These are phyloP conservation scores for Coemansia sp. DNA, from an alignment of 192 early-diverging fungal species.

Conservation along the genomic window DNA sequence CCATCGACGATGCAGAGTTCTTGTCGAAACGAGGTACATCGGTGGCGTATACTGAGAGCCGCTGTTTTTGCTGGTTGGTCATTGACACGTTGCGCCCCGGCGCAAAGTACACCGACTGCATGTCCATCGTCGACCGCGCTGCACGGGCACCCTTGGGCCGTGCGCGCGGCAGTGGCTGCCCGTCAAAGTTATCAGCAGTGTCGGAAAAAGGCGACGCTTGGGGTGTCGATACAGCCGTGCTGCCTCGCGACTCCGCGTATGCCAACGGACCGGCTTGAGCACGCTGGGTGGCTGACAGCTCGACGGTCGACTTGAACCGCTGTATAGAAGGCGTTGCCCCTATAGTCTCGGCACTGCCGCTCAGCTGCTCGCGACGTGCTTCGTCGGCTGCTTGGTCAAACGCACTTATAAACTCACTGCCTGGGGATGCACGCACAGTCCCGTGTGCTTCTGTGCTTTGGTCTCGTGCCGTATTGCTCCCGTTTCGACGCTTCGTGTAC, in stretches of 20 bases:
- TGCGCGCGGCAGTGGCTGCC: constrained; percentile 9
- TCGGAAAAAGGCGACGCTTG: constrained; percentile 18
- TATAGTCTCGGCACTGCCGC: constrained; percentile 11
- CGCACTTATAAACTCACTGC: constrained; percentile 38
- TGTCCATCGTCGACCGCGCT: constrained; percentile 34
- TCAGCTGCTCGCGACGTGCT: constrained; percentile 23
- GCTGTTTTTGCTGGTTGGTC: constrained; percentile 45
- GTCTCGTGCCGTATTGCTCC: constrained; percentile 9
- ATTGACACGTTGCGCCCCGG: constrained; percentile 49
- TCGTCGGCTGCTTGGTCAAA: constrained; percentile 47
- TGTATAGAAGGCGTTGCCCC: not conserved
- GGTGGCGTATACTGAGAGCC: constrained; percentile 24
- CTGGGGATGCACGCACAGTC: constrained; percentile 11
- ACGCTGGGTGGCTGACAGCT: constrained; percentile 31
- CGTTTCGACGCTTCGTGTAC: constrained; percentile 56
- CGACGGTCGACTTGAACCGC: constrained; percentile 38
- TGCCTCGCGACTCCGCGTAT: constrained; percentile 13
- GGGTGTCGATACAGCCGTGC: constrained; percentile 18
- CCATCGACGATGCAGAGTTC: constrained; percentile 44
- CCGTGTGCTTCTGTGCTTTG: not conserved
- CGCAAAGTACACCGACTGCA: constrained; percentile 56
- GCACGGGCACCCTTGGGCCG: constrained; percentile 33
- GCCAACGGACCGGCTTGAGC: constrained; percentile 11
- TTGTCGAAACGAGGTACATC: constrained; percentile 31
- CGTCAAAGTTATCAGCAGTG: constrained; percentile 7